Conservation (phyloP, 176 grass and related monocot genomes). For the Oryza punctata region DNA sequence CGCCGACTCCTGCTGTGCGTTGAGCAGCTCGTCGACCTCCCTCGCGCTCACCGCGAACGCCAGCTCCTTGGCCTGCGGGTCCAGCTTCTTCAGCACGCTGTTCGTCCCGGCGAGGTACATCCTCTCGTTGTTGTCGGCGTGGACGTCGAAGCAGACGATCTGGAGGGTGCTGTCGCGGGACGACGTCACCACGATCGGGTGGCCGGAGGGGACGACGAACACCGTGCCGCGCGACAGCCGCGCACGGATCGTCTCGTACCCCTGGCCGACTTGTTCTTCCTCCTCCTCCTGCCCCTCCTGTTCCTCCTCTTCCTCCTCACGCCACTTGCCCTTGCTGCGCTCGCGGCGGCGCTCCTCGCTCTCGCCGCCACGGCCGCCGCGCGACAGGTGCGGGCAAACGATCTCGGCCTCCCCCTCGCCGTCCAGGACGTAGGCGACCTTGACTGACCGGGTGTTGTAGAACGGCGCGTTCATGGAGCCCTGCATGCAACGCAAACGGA, state of each 20-base stretch:
- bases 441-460: constrained; percentile 64
- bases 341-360: constrained; percentile 8
- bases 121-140: constrained; percentile 61
- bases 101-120: constrained; percentile 68
- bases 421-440: constrained; percentile 50
- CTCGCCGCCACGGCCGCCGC: neutral
- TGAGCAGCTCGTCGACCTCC: constrained; percentile 71
- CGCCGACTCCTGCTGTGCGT: constrained; percentile 37
- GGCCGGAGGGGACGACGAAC: constrained; percentile 67
- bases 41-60: constrained; percentile 45
- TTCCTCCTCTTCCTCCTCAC: constrained; percentile 14
- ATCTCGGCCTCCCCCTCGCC: constrained; percentile 61
- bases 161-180: constrained; percentile 54
- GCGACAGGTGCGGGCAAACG: constrained; percentile 65
- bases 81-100: constrained; percentile 61
- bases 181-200: constrained; percentile 55
- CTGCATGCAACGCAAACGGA: constrained; percentile 31
- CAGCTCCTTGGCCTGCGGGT: constrained; percentile 65
- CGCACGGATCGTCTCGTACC: constrained; percentile 47
- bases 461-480: constrained; percentile 75
- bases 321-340: constrained; percentile 7
- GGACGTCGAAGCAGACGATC: constrained; percentile 70
- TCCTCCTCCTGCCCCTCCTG: neutral
- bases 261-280: constrained; percentile 21
- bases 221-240: constrained; percentile 43